Evolutionary conservation across 2,329 filamentous ascomycete genomes (phyloP).

Genomic region (Sporothrix euskadiensis): DNA sequence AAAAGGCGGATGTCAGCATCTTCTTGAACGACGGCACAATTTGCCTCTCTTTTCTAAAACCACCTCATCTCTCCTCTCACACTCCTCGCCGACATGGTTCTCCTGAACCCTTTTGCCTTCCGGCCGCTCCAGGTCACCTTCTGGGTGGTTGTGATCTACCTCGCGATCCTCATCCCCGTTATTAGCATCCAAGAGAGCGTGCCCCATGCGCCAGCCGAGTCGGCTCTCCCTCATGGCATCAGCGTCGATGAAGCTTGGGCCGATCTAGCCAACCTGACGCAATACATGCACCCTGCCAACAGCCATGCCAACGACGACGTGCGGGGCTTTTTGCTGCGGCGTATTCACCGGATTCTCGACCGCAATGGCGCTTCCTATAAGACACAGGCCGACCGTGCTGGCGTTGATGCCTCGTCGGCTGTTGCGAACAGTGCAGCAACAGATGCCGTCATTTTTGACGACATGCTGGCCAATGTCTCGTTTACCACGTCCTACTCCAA

Average conservation of each 20-base stretch:
- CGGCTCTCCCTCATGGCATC: slow-evolving; percentile 58
- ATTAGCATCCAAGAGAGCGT: slow-evolving; percentile 75
- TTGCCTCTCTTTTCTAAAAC: background rate
- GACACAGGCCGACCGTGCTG: slow-evolving; percentile 39
- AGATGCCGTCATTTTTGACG: slow-evolving; percentile 68
- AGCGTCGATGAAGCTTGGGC: slow-evolving; percentile 85
- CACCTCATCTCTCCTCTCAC: background rate
- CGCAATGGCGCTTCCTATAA: slow-evolving; percentile 57
- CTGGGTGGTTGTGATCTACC: slow-evolving; percentile 73
- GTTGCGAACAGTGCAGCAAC: slow-evolving; percentile 24
- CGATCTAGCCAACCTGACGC: slow-evolving; percentile 75
- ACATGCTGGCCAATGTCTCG: slow-evolving; percentile 76
- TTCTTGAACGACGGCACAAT: slow-evolving; percentile 4
- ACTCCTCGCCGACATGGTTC: slow-evolving; percentile 23
- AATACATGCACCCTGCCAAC: slow-evolving; percentile 84
- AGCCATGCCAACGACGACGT: slow-evolving; percentile 79
- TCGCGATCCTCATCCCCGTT: slow-evolving; percentile 72
- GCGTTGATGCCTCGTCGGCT: background rate
- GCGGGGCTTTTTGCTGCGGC: slow-evolving; percentile 69
- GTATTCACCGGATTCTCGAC: slow-evolving; percentile 69
- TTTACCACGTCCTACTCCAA: slow-evolving; percentile 48
- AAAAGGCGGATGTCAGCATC: slow-evolving; percentile 7
- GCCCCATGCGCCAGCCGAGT: slow-evolving; percentile 61
- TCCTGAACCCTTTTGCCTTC: slow-evolving; percentile 68
- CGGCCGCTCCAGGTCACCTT: slow-evolving; percentile 78